Evolutionary conservation across 2,329 filamentous ascomycete genomes (phyloP).

Genomic region (Harringtonia aguacate): DNA sequence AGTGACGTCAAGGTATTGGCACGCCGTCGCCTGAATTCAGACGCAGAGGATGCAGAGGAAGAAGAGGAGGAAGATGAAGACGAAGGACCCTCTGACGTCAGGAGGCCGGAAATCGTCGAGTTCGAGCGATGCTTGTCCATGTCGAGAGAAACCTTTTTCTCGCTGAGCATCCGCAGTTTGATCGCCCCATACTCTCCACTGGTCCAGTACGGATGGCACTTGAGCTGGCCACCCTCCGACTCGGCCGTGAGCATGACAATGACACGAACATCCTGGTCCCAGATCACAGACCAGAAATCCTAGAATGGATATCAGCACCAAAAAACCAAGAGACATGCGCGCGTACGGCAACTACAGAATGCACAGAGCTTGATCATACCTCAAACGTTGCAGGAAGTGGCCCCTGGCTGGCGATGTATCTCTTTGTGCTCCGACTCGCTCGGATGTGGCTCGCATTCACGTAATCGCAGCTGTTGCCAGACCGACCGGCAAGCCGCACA

Average conservation of each 20-base stretch:
- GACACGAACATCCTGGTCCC: slow-evolving; percentile 92
- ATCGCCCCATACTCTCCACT: slow-evolving; percentile 67
- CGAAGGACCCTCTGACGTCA: neutral
- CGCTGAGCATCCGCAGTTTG: slow-evolving; percentile 64
- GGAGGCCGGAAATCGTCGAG: slow-evolving; percentile 21
- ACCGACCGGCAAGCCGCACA: slow-evolving; percentile 63
- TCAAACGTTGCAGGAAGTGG: slow-evolving; percentile 87
- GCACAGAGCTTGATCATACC: no score
- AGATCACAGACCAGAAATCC: slow-evolving; percentile 97
- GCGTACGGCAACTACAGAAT: no score
- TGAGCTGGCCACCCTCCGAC: slow-evolving; percentile 82
- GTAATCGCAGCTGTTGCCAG: slow-evolving; percentile 71
- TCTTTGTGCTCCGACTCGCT: slow-evolving; percentile 72
- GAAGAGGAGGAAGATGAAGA: neutral
- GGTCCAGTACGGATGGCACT: slow-evolving; percentile 92
- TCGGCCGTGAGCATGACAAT: slow-evolving; percentile 96
- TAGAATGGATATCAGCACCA: no score
- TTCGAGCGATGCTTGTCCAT: slow-evolving; percentile 41
- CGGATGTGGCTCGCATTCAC: slow-evolving; percentile 88
- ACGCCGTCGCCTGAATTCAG: slow-evolving; percentile 3
- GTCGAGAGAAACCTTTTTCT: slow-evolving; percentile 73
- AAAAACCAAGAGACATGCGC: neutral
- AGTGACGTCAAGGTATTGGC: neutral
- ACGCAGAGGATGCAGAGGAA: neutral
- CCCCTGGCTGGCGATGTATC: slow-evolving; percentile 92